Evolutionary conservation across 305 asterid species (phyloP).

Genomic region (Plantago coronopus): DNA sequence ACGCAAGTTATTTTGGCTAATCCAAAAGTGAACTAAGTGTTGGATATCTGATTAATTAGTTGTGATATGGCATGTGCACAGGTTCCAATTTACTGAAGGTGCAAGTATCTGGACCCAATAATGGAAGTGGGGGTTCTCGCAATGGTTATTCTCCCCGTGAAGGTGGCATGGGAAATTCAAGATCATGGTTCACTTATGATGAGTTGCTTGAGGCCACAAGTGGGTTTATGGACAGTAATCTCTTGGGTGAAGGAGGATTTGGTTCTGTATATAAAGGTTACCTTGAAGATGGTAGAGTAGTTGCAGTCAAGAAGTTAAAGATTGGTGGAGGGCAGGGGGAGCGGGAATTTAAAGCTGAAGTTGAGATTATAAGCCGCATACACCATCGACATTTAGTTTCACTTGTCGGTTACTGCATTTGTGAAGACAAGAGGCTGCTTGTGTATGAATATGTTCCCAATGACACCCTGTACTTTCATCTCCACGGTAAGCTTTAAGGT

Average conservation of each 20-base stretch:
- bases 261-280: constrained; percentile 81
- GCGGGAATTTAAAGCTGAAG: constrained; percentile 89
- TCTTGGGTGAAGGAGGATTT: constrained; percentile 89
- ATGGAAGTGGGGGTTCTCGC: constrained; percentile 39
- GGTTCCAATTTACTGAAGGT: constrained; percentile 50
- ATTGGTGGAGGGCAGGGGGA: constrained; percentile 86
- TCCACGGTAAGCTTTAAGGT: constrained; percentile 61
- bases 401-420: constrained; percentile 87
- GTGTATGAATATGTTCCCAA: constrained; percentile 83
- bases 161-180: constrained; percentile 67
- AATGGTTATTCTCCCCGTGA: constrained; percentile 42
- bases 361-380: constrained; percentile 79
- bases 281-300: constrained; percentile 67
- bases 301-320: constrained; percentile 84
- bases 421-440: constrained; percentile 68
- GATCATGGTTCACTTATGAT: constrained; percentile 65
- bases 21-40: no score
- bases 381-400: constrained; percentile 97
- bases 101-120: constrained; percentile 38
- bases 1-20: not conserved
- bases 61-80: constrained; percentile 31
- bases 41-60: constrained; percentile 5
- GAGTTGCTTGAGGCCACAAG: constrained; percentile 64
- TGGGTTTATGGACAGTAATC: constrained; percentile 58
- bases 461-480: constrained; percentile 83